These are phyloP conservation scores for Cardiosporidium cionae DNA, from an alignment of 169 alveolate species.

Conservation along the genomic window DNA sequence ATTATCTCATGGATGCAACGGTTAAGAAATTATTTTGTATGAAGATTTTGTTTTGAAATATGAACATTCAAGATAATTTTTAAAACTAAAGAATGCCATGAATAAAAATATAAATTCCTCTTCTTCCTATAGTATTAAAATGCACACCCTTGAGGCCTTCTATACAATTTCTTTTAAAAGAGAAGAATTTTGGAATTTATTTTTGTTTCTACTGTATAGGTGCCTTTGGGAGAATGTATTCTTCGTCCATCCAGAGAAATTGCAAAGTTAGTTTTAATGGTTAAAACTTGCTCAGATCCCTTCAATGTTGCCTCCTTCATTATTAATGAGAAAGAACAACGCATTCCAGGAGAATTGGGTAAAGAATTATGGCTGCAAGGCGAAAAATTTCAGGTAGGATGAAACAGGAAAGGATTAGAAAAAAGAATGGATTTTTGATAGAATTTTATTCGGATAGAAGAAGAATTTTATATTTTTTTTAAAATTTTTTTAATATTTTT, in stretches of 20 bases:
- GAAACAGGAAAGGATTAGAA: too few relatives aligned
- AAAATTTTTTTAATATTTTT: too few relatives aligned
- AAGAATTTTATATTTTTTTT: too few relatives aligned
- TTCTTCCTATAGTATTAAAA: too few relatives aligned
- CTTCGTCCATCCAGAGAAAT: slow-evolving; percentile 56
- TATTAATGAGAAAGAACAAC: slow-evolving; percentile 52
- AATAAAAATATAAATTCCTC: too few relatives aligned
- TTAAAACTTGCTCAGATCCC: slow-evolving; percentile 60
- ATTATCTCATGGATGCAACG: not conserved
- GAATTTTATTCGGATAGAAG: too few relatives aligned
- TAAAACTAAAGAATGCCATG: too few relatives aligned
- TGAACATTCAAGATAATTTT: not conserved
- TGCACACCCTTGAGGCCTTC: too few relatives aligned
- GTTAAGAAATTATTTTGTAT: not conserved
- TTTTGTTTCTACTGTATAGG: not conserved
- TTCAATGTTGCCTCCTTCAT: slow-evolving; percentile 52
- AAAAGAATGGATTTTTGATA: too few relatives aligned
- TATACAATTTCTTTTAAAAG: too few relatives aligned
- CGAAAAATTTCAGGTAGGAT: slow-evolving; percentile 46
- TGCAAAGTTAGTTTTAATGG: slow-evolving; percentile 48
- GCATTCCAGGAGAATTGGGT: slow-evolving; percentile 45
- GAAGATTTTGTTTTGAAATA: not conserved
- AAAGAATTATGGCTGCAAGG: slow-evolving; percentile 43
- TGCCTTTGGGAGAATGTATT: slow-evolving; percentile 58
- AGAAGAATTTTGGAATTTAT: too few relatives aligned